Conservation (phyloP, 2,329 filamentous ascomycete species). For the Pseudopithomyces chartarum region DNA sequence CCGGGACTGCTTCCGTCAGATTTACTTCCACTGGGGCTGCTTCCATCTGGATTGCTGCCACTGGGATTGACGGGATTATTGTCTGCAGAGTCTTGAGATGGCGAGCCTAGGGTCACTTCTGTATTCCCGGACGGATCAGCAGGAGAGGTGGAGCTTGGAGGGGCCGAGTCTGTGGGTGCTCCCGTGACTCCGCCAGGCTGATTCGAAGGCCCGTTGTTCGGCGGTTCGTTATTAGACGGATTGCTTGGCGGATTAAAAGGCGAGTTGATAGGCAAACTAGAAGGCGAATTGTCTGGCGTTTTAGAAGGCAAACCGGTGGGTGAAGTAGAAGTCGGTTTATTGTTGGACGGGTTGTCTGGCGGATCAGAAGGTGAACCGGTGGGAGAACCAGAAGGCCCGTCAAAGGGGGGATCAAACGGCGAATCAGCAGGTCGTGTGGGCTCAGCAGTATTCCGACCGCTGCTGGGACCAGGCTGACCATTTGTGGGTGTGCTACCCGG, state of each 20-base stretch:
- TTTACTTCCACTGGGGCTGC: no score
- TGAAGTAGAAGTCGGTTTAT: no score
- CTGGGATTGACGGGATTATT: not conserved
- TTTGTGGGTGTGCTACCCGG: not conserved
- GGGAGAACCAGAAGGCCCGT: not conserved
- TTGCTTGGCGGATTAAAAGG: not conserved
- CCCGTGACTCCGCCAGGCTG: not conserved
- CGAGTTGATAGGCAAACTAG: no score
- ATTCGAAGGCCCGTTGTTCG: not conserved
- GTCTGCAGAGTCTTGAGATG: not conserved
- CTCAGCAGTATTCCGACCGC: not conserved
- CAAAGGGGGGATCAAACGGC: not conserved
- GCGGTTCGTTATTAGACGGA: not conserved
- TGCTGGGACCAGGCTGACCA: not conserved
- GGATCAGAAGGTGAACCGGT: no score
- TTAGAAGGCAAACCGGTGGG: no score
- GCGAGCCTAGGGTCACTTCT: not conserved
- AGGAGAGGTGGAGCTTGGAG: not conserved
- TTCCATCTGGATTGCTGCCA: not conserved
- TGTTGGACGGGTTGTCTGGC: no score
- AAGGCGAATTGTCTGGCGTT: no score
- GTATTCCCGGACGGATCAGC: not conserved
- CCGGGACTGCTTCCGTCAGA: no score
- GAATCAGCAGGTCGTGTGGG: slow-evolving; percentile 1
- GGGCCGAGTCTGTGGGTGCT: not conserved